Conservation (phyloP, 2,329 filamentous ascomycete species). For the Byssoonygena ceratinophila region DNA sequence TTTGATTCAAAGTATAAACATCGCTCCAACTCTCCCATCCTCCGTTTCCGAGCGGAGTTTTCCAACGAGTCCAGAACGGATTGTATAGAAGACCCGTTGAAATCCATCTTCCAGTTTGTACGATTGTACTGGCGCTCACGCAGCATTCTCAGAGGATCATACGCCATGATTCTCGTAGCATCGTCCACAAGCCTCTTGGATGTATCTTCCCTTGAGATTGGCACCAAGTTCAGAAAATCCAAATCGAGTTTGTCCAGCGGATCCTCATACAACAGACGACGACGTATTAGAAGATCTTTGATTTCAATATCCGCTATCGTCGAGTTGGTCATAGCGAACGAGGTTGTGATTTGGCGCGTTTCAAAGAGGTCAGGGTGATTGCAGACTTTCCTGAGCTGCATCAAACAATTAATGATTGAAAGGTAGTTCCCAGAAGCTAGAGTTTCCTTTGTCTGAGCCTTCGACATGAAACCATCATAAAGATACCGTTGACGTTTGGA, state of each 20-base stretch:
- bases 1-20: constrained; percentile 71
- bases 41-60: constrained; percentile 55
- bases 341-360: constrained; percentile 91
- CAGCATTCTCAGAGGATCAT: constrained; percentile 57
- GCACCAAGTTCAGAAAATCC: constrained; percentile 68
- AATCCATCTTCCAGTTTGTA: constrained; percentile 45
- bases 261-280: constrained; percentile 51
- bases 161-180: constrained; percentile 58
- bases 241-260: constrained; percentile 58
- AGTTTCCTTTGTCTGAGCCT: constrained; percentile 78
- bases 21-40: constrained; percentile 68
- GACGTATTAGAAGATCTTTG: constrained; percentile 60
- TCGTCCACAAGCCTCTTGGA: constrained; percentile 45
- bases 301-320: constrained; percentile 62
- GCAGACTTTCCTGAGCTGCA: constrained; percentile 95
- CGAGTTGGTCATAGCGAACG: constrained; percentile 80
- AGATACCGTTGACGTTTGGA: constrained; percentile 92
- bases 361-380: constrained; percentile 97
- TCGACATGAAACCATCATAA: constrained; percentile 91
- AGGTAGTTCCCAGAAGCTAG: constrained; percentile 89
- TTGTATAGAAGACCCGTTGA: constrained; percentile 57
- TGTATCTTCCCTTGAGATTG: constrained; percentile 57
- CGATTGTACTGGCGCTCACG: constrained; percentile 56
- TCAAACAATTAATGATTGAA: constrained; percentile 94
- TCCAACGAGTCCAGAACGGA: constrained; percentile 65